Evolutionary conservation across 306 rosid species (phyloP), one percentile per base, ranked within the genome.

Genomic region (Cucurbita ficifolia): DNA sequence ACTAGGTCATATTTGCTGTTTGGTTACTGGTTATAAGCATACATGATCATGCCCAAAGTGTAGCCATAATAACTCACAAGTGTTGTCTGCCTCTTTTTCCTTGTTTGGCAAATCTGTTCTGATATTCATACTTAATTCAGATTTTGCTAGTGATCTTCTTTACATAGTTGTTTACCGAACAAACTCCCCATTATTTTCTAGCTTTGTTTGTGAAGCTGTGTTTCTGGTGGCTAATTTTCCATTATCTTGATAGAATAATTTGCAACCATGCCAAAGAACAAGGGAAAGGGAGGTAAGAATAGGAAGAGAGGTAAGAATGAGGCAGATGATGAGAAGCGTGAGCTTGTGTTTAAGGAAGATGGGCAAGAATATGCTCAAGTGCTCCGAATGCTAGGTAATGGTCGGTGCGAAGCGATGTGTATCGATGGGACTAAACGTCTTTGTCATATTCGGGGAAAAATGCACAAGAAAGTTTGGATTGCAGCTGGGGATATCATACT

Each of bases 391-490:
- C 79, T 78, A 10, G 87, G 84, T 2, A 84, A 84, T 13, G 84
- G 87, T 45, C 79, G 81, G 7, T 81, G 87, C 1, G 84, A 81
- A 24, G 87, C 84, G 3, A 81, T 67, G 77, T 84, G 84, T 76
- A 81, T 84, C 50, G 84, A 81, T n/a, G 58, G 73, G 21, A 78
- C 83, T 39, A 84, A 84, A 76, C 72, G 83, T 0, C 83, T 84
- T 49, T 81, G 83, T 74, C 87, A 81, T 75, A 81, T 84, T 59
- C 63, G 83, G 14, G 87, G 85, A 6, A 84, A 84, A 74, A 81
- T 84, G 85, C 83, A 84, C 76, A 81, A 81, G 81, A 84, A 84
- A 78, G 87, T 84, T 35, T 81, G 87, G 87, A 84, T 84, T 67
- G 87, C 87, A 19, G 84, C 84, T 55, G 84, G 84, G 29, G 84